phyloP scores from a whole-genome alignment of 2,329 filamentous ascomycete species.

The Aspergillus bombycis region DNA sequence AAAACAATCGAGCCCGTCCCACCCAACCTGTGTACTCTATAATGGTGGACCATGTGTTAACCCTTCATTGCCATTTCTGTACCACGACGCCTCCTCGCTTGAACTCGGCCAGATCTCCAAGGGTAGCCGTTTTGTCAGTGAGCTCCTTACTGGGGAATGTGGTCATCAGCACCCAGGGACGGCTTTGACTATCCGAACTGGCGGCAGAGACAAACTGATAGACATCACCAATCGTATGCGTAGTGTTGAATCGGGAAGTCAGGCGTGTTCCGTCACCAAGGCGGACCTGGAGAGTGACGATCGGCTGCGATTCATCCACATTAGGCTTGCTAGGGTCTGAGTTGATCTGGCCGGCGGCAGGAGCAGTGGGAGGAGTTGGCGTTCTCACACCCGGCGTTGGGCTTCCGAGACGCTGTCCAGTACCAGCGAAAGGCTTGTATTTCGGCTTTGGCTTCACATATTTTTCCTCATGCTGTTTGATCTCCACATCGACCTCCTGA shows the following conservation, averaged over 20 bases:
- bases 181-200: conserved; percentile 51
- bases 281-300: conserved; percentile 63
- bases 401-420: conserved; percentile 64
- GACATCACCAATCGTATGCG: conserved; percentile 66
- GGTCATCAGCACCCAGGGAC: conserved; percentile 65
- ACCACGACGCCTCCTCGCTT: conserved; percentile 55
- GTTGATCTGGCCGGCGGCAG: conserved; percentile 23
- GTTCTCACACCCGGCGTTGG: conserved; percentile 59
- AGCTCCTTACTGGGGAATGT: conserved; percentile 68
- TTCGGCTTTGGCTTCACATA: conserved; percentile 66
- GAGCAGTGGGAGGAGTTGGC: conserved; percentile 35
- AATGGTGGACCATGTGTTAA: background rate
- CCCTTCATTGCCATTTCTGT: conserved; percentile 50
- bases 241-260: conserved; percentile 66
- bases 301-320: conserved; percentile 62
- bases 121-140: conserved; percentile 53
- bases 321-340: conserved; percentile 44
- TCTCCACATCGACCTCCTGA: conserved; percentile 67
- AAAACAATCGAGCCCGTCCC: background rate
- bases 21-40: background rate
- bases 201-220: conserved; percentile 63
- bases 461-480: conserved; percentile 66
- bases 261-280: conserved; percentile 66
- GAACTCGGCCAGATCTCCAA: conserved; percentile 53
- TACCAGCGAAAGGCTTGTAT: conserved; percentile 65